Conservation (phyloP, 331 rosid species). For the Malus hybrid region DNA sequence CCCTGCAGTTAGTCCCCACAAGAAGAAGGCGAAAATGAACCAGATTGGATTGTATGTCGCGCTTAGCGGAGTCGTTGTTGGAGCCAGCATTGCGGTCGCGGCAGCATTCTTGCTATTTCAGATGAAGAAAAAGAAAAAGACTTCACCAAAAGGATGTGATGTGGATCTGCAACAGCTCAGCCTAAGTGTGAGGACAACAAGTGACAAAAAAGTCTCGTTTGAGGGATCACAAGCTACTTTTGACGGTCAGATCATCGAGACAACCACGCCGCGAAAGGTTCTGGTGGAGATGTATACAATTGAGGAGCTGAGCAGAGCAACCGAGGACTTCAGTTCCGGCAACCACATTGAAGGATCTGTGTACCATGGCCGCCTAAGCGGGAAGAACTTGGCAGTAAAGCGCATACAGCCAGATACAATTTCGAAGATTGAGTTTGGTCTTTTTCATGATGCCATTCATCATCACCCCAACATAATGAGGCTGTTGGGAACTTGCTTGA, state of each 20-base stretch:
- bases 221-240: conserved; percentile 48
- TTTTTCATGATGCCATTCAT: conserved; percentile 45
- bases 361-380: conserved; percentile 67
- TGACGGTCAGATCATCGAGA: conserved; percentile 32
- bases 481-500: conserved; percentile 50
- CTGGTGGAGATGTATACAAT: conserved; percentile 40
- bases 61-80: conserved; percentile 38
- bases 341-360: conserved; percentile 79
- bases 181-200: conserved; percentile 69
- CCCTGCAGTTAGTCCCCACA: conserved; percentile 30
- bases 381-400: conserved; percentile 75
- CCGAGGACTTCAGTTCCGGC: conserved; percentile 68
- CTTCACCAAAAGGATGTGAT: conserved; percentile 41
- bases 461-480: conserved; percentile 77
- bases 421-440: conserved; percentile 46
- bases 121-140: conserved; percentile 44
- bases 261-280: conserved; percentile 35
- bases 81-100: conserved; percentile 41
- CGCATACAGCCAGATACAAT: conserved; percentile 22
- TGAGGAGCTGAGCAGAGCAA: conserved; percentile 64
- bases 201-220: conserved; percentile 77
- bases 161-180: conserved; percentile 78
- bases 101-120: conserved; percentile 39
- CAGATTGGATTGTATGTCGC: conserved; percentile 37
- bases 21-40: conserved; percentile 53